phyloP scores from a whole-genome alignment of 805 yeast genomes.

The Metschnikowia similis region DNA sequence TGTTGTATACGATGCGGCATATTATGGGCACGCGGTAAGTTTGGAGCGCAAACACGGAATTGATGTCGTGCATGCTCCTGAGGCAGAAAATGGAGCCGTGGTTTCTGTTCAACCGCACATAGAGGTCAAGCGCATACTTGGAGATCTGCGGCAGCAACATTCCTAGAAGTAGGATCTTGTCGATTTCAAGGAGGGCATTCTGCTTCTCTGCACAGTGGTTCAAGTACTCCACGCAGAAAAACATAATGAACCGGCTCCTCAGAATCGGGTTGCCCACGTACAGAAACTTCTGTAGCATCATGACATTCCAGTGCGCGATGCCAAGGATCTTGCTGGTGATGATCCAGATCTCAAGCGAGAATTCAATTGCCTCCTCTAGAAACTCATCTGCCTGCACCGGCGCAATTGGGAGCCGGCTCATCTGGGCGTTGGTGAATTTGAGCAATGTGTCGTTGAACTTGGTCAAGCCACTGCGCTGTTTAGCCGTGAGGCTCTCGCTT shows the following conservation, averaged over 20 bases:
- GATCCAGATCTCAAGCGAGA: conserved; percentile 30
- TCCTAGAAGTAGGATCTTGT: conserved; percentile 20
- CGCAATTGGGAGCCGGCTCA: conserved; percentile 34
- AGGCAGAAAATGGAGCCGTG: conserved; percentile 17
- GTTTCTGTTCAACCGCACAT: conserved; percentile 17
- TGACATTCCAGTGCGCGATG: conserved; percentile 31
- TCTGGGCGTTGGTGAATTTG: conserved; percentile 22
- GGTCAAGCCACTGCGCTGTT: conserved; percentile 14
- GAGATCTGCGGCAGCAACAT: conserved; percentile 25
- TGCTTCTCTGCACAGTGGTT: conserved; percentile 17
- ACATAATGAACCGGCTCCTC: conserved; percentile 31
- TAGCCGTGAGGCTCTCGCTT: conserved; percentile 15
- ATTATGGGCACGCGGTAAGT: conserved; percentile 20
- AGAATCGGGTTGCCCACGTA: conserved; percentile 36
- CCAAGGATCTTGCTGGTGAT: conserved; percentile 14
- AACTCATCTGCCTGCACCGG: conserved; percentile 19
- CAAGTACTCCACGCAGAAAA: conserved; percentile 24
- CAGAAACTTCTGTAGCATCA: conserved; percentile 35
- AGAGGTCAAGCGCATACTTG: conserved; percentile 22
- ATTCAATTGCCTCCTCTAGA: conserved; percentile 23
- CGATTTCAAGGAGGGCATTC: conserved; percentile 11
- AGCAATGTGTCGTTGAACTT: conserved; percentile 10
- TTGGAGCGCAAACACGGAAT: conserved; percentile 18
- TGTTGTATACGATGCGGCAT: conserved; percentile 17
- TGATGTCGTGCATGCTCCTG: conserved; percentile 18